These are phyloP conservation scores for Cylindrodendrum hubeiense DNA, from an alignment of 2,329 filamentous ascomycete genomes.

Conservation along the genomic window DNA sequence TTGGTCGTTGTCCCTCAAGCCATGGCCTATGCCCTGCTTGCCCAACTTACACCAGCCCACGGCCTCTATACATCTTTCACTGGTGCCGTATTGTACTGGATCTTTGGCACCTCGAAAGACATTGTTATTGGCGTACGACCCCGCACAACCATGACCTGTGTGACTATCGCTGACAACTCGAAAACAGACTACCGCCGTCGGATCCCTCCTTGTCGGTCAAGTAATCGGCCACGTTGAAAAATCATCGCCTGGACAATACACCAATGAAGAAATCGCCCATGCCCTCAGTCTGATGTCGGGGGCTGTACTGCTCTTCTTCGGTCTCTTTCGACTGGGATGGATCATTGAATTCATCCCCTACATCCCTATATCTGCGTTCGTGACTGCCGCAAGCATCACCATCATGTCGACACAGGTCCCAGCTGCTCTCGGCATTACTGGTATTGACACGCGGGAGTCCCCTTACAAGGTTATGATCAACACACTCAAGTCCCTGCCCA, in stretches of 20 bases:
- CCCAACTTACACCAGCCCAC: constrained; percentile 75
- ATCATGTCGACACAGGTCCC: constrained; percentile 63
- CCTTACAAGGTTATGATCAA: constrained; percentile 61
- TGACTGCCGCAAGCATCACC: constrained; percentile 64
- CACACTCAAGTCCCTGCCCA: constrained; percentile 53
- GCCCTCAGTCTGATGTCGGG: constrained; percentile 61
- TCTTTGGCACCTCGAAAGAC: constrained; percentile 87
- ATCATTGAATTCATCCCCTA: constrained; percentile 65
- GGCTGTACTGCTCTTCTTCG: constrained; percentile 57
- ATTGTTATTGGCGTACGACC: constrained; percentile 77
- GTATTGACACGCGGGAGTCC: constrained; percentile 58
- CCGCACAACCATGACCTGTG: accelerated
- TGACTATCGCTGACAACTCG: neutral
- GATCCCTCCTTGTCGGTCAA: constrained; percentile 63
- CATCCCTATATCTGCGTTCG: constrained; percentile 63
- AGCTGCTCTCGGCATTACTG: constrained; percentile 55
- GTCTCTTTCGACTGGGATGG: constrained; percentile 61
- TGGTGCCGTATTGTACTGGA: constrained; percentile 84
- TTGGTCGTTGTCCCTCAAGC: constrained; percentile 83
- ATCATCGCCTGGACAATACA: constrained; percentile 49
- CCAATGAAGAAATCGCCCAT: constrained; percentile 56
- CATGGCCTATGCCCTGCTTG: constrained; percentile 83
- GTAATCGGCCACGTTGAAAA: constrained; percentile 55
- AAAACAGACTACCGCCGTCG: constrained; percentile 66
- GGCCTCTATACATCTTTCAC: constrained; percentile 88